Percentiles rank a stretch among this genome's conserved stretches.
phyloP scores from a whole-genome alignment of 345 rosid genomes.

The Euphorbia lathyris region DNA sequence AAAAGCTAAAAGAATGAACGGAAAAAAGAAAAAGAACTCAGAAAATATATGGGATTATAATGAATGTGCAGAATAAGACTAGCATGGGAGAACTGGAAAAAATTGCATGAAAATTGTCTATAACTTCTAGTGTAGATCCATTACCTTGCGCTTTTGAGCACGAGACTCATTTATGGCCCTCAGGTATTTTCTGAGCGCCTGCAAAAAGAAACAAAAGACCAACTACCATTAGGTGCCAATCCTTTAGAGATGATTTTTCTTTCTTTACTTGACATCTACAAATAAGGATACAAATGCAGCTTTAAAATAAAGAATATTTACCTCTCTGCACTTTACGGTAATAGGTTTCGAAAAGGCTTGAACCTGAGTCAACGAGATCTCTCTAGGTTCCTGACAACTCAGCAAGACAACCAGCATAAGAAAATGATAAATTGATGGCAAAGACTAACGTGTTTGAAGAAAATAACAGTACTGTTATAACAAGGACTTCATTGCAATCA shows the following conservation, averaged over 20 bases:
- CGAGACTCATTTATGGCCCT: conserved; percentile 98
- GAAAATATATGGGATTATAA: background rate
- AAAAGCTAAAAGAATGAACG: background rate
- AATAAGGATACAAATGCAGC: conserved; percentile 4
- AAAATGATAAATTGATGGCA: conserved; percentile 12
- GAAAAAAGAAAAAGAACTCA: background rate
- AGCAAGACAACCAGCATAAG: conserved; percentile 22
- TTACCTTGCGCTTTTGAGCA: conserved; percentile 94
- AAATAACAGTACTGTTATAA: background rate
- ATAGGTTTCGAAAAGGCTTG: conserved; percentile 55
- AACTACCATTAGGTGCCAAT: background rate
- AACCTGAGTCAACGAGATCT: conserved; percentile 61
- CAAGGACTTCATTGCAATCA: background rate
- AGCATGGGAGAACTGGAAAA: background rate
- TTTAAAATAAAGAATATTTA: conserved; percentile 22
- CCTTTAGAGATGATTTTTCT: background rate
- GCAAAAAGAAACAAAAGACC: conserved; percentile 17
- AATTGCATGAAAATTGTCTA: background rate
- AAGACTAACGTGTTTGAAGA: too few relatives aligned
- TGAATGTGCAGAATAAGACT: background rate
- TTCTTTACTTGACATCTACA: background rate
- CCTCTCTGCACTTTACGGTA: conserved; percentile 89
- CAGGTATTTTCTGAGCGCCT: conserved; percentile 79
- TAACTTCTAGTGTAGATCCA: background rate
- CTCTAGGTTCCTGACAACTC: conserved; percentile 68